These are phyloP conservation scores for Myochromella boudieri DNA, from an alignment of 768 basidiomycete genomes.

Conservation along the genomic window DNA sequence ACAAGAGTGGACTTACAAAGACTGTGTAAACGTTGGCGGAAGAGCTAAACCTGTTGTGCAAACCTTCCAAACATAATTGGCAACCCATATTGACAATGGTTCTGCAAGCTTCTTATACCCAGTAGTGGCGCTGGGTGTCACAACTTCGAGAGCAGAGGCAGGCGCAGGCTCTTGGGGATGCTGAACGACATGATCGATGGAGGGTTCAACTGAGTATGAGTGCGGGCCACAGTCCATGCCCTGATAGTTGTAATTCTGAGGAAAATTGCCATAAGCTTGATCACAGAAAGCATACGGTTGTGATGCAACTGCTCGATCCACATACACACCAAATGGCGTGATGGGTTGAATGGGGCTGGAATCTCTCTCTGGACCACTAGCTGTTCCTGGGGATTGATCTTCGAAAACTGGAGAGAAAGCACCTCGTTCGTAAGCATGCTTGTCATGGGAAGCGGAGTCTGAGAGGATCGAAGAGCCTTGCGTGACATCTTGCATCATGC, in stretches of 20 bases:
- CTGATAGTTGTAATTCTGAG: slow-evolving; percentile 12
- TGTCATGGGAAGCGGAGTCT: slow-evolving; percentile 25
- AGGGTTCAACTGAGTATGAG: slow-evolving; percentile 24
- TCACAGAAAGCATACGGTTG: slow-evolving; percentile 13
- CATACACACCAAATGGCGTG: slow-evolving; percentile 76
- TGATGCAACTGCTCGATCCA: slow-evolving; percentile 68
- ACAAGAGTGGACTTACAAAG: slow-evolving; percentile 46
- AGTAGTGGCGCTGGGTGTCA: slow-evolving; percentile 49
- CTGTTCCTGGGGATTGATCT: slow-evolving; percentile 59
- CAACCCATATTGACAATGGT: slow-evolving; percentile 78
- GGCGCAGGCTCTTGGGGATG: slow-evolving; percentile 39
- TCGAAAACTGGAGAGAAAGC: slow-evolving; percentile 66
- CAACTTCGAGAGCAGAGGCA: slow-evolving; percentile 40
- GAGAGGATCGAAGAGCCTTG: slow-evolving; percentile 19
- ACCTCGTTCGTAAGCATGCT: slow-evolving; percentile 36
- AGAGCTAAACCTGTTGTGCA: slow-evolving; percentile 72
- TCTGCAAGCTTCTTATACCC: slow-evolving; percentile 74
- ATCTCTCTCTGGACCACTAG: slow-evolving; percentile 46
- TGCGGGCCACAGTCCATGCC: slow-evolving; percentile 17
- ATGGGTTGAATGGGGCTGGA: slow-evolving; percentile 75
- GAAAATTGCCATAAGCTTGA: slow-evolving; percentile 6
- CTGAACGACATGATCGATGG: slow-evolving; percentile 24
- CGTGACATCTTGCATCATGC: slow-evolving; percentile 26
- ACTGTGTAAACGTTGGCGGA: slow-evolving; percentile 49
- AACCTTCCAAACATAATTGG: slow-evolving; percentile 78